These are phyloP conservation scores for Lanmaoa rubissima DNA, from an alignment of 768 basidiomycete genomes.

Conservation along the genomic window DNA sequence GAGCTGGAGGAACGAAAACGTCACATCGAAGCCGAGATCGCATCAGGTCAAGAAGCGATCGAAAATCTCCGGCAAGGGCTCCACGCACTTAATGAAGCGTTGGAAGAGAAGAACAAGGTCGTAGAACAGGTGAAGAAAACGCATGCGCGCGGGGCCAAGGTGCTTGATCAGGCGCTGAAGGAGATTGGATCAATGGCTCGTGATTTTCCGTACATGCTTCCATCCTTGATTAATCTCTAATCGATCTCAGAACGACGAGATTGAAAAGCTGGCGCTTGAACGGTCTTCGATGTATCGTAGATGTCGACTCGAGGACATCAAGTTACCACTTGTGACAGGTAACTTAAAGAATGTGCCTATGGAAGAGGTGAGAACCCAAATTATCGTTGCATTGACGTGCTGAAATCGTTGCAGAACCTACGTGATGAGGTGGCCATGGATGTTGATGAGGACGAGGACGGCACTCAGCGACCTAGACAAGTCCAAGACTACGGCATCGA, in stretches of 20 bases:
- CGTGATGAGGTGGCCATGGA: constrained; percentile 90
- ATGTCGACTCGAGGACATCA: constrained; percentile 91
- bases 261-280: constrained; percentile 83
- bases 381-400: not conserved
- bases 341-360: constrained; percentile 85
- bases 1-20: constrained; percentile 55
- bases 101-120: constrained; percentile 70
- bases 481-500: constrained; percentile 87
- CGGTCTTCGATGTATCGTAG: constrained; percentile 85
- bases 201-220: constrained; percentile 24
- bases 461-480: constrained; percentile 66
- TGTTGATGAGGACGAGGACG: constrained; percentile 85
- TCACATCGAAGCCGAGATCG: constrained; percentile 58
- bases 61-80: constrained; percentile 60
- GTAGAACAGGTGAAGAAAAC: constrained; percentile 78
- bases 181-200: constrained; percentile 81
- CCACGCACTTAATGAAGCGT: constrained; percentile 52
- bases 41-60: constrained; percentile 53
- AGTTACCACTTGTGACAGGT: constrained; percentile 73
- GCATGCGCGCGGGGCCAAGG: constrained; percentile 65
- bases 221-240: constrained; percentile 4
- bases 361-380: constrained; percentile 71
- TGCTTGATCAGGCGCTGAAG: constrained; percentile 84
- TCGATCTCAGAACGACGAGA: constrained; percentile 71
- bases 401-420: constrained; percentile 53